Base-by-base conservation (phyloP, 257 asterid species). In the Misopates orontium region DNA sequence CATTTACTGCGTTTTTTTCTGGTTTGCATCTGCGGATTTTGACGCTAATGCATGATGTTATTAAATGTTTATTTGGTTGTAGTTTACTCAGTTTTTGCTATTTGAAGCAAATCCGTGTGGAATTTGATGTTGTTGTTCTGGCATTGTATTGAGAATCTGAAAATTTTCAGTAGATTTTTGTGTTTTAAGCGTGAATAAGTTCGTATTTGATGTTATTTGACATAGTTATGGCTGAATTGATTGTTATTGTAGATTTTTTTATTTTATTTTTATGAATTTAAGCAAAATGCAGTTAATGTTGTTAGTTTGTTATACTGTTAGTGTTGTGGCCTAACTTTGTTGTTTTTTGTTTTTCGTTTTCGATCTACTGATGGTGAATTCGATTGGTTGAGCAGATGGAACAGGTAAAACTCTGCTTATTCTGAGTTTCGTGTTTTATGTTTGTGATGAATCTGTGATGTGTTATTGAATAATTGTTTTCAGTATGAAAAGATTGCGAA, bases 401-500 rank as follows among this genome's bases (percentile, higher is more conserved):
- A 28, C 85, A 82, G 87, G 87, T 82, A 77, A 22, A 65, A 8
- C 53, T 25, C 7, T 24, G 2, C n/a, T 57, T 7, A 56, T 20
- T 16, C 10, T 62, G 11, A 17, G n/a, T 55, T 5, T 13, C 20
- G 4, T 58, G 12, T n/a, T 56, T 3, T 3, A 68, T 52, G 20
- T 50, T 41, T 32, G 32, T 31, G 24, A 28, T 48, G 10, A 23
- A 51, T 45, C n/a, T 48, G 5, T 71, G 71, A 62, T 60, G 23
- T 60, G n/a, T 70, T 44, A 62, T 24, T 57, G 36, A 2, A 23
- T 5, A 3, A 3, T 36, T 36, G 4, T 5, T 5, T 42, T 70
- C 85, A 92, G 98, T 93, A 93, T 79, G 97, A 93, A 62, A 93
- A 93, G 54, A 94, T 93, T 74, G 98, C 85, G 82, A 93, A 93